Evolutionary conservation across 1,284 basidiomycete species (phyloP), one percentile per base, ranked within the genome.

Genomic region (Acaromyces ingoldii): DNA sequence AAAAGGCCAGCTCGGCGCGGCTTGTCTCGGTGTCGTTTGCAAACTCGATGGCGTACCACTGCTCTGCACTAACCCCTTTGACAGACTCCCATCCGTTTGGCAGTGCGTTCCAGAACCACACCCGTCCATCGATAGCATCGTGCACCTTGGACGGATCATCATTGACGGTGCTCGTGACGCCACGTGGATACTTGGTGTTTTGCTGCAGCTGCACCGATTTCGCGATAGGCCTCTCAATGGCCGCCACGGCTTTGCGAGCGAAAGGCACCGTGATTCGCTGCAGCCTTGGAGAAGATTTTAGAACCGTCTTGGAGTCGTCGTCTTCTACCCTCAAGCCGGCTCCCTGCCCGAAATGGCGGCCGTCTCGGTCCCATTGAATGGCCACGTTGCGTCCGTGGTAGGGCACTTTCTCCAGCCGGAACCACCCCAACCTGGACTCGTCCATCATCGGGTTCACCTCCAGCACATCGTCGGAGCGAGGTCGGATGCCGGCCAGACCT

Each of bases 391-490:
- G 41, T 17, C 49, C 49, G 42, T 51, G 42, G 31, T 51, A 51
- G 9, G 45, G 39, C n/a, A 51, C 26, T 13, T 33, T 26, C 24
- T 51, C 49, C 21, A 28, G 29, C 19, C 49, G 26, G 42, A 51
- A 51, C 42, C 44, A 51, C 13, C 3, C 13, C 15, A 49, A 7
- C 19, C 40, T 21, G 6, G 29, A 31, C 24, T 19, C 10, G 26
- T 49, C 44, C 15, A 49, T 36, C 47, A 51, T 17, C 26, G 49
- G 49, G 46, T 51, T 51, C 15, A 51, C 46, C 15, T 25, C 49
- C 17, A 51, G n/a, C 29, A 17, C 34, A n/a, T 47, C 49, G 29
- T 51, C 49, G 24, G 42, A 24, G 24, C 34, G 37, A 9, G 37
- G 17, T 25, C 44, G 42, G 31, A 51, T 49, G 24, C 49, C 49